These are phyloP conservation scores for Bjerkandera adusta DNA, from an alignment of 1,284 basidiomycete species.

Conservation along the genomic window DNA sequence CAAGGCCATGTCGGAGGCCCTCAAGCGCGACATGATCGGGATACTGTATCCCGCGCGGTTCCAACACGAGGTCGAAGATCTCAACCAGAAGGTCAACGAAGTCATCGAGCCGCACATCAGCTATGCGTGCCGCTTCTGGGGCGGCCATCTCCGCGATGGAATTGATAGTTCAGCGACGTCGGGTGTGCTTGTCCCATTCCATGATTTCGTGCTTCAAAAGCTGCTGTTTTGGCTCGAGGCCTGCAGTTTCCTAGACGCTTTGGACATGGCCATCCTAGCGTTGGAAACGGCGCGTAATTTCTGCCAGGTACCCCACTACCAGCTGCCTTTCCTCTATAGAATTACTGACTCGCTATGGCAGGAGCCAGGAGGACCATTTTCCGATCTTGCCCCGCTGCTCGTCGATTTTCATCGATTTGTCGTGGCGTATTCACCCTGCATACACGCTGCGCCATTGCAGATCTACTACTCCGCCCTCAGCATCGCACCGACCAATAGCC, in stretches of 20 bases:
- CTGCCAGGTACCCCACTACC: no score
- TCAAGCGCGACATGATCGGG: not conserved
- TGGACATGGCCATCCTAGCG: no score
- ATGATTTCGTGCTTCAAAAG: not conserved
- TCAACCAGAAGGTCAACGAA: not conserved
- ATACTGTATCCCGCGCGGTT: not conserved
- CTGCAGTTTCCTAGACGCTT: not conserved
- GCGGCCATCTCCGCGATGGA: not conserved
- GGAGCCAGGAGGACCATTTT: no score
- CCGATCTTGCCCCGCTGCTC: no score
- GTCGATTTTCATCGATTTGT: no score
- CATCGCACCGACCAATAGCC: no score
- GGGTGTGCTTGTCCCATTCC: not conserved
- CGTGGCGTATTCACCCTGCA: no score
- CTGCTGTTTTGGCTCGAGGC: not conserved
- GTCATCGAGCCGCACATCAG: not conserved
- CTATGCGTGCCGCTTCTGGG: not conserved
- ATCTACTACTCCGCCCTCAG: no score
- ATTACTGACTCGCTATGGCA: no score
- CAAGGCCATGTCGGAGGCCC: not conserved
- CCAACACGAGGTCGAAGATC: not conserved
- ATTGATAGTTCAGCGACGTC: not conserved
- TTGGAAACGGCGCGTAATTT: no score
- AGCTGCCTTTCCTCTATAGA: no score
- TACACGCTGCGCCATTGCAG: no score